Conservation (phyloP, 2,329 filamentous ascomycete species). For the Tolypocladium capitatum region DNA sequence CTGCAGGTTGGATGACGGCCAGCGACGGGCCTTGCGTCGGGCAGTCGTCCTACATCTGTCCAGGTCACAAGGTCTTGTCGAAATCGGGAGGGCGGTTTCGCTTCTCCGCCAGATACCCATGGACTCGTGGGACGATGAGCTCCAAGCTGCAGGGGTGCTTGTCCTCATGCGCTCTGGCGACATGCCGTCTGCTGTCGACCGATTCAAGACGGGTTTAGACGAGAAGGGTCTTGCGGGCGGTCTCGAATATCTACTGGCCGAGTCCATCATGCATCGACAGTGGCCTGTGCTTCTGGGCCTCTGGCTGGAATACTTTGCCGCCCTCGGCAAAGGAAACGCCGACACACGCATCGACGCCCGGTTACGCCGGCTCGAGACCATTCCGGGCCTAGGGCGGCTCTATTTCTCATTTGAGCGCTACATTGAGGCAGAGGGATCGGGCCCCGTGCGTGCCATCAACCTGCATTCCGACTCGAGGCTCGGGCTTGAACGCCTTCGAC, state of each 20-base stretch:
- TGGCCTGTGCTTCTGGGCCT: slow-evolving; percentile 24
- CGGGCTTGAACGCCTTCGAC: slow-evolving; percentile 15
- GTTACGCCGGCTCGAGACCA: slow-evolving; percentile 10
- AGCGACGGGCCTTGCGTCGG: slow-evolving; percentile 15
- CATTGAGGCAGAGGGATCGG: slow-evolving; percentile 13
- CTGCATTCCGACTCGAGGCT: slow-evolving; percentile 8
- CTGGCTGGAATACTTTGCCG: slow-evolving; percentile 22
- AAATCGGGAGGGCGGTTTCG: slow-evolving; percentile 30
- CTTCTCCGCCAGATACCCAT: slow-evolving; percentile 26
- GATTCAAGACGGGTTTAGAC: slow-evolving; percentile 26
- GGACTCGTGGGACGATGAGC: slow-evolving; percentile 24
- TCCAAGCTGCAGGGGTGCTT: slow-evolving; percentile 26
- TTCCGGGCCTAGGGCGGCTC: slow-evolving; percentile 16
- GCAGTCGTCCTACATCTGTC: slow-evolving; percentile 29
- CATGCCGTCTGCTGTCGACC: slow-evolving; percentile 21
- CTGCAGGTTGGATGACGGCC: slow-evolving; percentile 18
- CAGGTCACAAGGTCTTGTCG: slow-evolving; percentile 26
- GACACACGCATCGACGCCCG: not conserved
- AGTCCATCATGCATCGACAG: slow-evolving; percentile 21
- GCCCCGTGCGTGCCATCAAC: slow-evolving; percentile 11
- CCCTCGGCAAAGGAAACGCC: not conserved
- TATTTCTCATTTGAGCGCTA: slow-evolving; percentile 22
- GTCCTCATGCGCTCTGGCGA: slow-evolving; percentile 29
- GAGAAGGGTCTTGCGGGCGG: slow-evolving; percentile 20
- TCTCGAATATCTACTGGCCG: slow-evolving; percentile 29